Evolutionary conservation across 192 early-diverging fungal genomes (phyloP).

Genomic region (Coemansia sp.): DNA sequence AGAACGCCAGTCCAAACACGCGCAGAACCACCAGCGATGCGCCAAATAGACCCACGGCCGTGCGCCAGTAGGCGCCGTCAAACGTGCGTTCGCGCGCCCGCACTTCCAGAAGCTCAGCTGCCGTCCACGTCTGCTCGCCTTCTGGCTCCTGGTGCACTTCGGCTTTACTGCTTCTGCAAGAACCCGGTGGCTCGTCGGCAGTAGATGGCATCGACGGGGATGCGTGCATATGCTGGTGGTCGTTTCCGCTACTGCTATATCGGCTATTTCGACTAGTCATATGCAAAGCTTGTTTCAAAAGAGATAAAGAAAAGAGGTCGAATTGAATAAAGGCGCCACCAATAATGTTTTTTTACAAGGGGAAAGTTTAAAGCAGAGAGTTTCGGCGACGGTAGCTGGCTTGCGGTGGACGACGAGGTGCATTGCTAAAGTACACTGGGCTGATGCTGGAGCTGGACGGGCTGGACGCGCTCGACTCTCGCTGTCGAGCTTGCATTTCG

Average conservation of each 20-base stretch:
- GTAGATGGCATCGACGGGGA: slow-evolving; percentile 3
- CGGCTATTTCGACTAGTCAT: neutral
- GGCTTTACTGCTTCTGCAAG: neutral
- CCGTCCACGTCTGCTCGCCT: slow-evolving; percentile 37
- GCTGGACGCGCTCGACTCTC: slow-evolving; percentile 10
- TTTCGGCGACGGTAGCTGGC: slow-evolving; percentile 4
- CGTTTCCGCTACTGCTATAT: neutral
- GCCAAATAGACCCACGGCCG: slow-evolving; percentile 45
- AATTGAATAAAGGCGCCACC: slow-evolving; percentile 6
- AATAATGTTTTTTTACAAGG: slow-evolving; percentile 6
- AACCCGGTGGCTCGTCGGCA: neutral
- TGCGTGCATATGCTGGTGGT: neutral
- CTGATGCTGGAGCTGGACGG: neutral
- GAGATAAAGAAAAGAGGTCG: neutral
- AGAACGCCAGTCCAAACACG: slow-evolving; percentile 43
- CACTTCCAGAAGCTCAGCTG: slow-evolving; percentile 49
- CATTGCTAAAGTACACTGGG: neutral
- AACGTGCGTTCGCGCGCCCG: slow-evolving; percentile 53
- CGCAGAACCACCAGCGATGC: slow-evolving; percentile 49
- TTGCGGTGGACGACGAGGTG: slow-evolving; percentile 11
- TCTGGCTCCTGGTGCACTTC: slow-evolving; percentile 11
- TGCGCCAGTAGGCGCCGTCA: slow-evolving; percentile 54
- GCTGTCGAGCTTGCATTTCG: slow-evolving; percentile 28
- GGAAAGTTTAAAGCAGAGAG: neutral
- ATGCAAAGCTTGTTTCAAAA: neutral